Evolutionary conservation across 2,329 filamentous ascomycete species (phyloP).

Genomic region (Pseudogymnoascus sp.): DNA sequence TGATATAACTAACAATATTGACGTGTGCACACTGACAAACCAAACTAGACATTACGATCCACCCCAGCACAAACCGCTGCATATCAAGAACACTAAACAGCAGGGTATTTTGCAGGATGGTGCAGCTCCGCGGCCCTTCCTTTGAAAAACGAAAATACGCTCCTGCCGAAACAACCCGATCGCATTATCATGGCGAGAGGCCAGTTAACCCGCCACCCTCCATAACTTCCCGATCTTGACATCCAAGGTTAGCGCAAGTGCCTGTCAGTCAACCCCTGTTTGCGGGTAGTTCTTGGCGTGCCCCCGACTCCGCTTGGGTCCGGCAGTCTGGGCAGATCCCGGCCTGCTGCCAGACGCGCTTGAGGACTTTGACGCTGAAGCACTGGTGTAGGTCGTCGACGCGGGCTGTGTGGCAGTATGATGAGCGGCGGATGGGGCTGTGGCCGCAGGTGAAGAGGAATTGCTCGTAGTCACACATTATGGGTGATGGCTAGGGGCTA

Average conservation of each 20-base stretch:
- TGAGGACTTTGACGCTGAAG: constrained; percentile 56
- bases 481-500: neutral
- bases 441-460: constrained; percentile 60
- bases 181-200: neutral
- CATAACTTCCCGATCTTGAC: neutral
- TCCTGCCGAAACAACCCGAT: neutral
- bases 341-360: constrained; percentile 48
- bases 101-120: constrained; percentile 5
- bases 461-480: constrained; percentile 64
- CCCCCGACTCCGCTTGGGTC: constrained; percentile 8
- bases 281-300: neutral
- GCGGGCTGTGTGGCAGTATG: constrained; percentile 66
- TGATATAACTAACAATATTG: constrained; percentile 1
- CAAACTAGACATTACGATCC: constrained; percentile 2
- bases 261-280: neutral
- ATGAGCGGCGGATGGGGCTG: constrained; percentile 48
- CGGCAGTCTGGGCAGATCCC: constrained; percentile 43
- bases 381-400: constrained; percentile 64
- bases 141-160: neutral
- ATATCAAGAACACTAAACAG: constrained; percentile 2
- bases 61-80: neutral
- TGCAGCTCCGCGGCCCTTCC: neutral
- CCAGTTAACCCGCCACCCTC: neutral
- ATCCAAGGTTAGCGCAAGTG: neutral
- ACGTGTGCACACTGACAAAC: neutral